These are phyloP conservation scores for Talaromyces liani DNA, from an alignment of 495 filamentous ascomycete genomes.

Conservation along the genomic window DNA sequence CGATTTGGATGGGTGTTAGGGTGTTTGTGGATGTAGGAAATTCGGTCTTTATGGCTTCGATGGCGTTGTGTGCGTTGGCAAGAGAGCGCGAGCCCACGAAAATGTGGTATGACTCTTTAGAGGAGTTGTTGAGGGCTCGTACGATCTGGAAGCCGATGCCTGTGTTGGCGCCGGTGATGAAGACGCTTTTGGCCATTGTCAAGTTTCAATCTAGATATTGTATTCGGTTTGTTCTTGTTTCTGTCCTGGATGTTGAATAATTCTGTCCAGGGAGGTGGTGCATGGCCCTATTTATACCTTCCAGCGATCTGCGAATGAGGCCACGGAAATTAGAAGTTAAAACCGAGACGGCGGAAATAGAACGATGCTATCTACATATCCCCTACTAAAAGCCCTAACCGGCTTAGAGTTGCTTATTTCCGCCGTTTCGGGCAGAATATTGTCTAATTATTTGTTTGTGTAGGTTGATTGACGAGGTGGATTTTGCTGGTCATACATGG, in stretches of 20 bases:
- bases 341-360: not conserved
- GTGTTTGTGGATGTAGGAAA: conserved; percentile 27
- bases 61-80: conserved; percentile 38
- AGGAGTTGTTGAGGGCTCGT: conserved; percentile 30
- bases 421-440: not conserved
- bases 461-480: not conserved
- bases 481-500: not conserved
- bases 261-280: not conserved
- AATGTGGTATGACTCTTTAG: conserved; percentile 36
- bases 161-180: conserved; percentile 33
- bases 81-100: conserved; percentile 37
- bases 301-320: not conserved
- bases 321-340: not conserved
- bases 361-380: too few species aligned
- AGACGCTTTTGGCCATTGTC: conserved; percentile 12
- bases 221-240: too few species aligned
- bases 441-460: not conserved
- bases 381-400: not conserved
- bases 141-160: conserved; percentile 44
- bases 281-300: not conserved
- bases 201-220: not conserved
- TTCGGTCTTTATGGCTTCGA: conserved; percentile 22
- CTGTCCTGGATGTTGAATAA: not conserved
- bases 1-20: conserved; percentile 32
- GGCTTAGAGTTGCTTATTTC: not conserved